Evolutionary conservation across 1,139 yeast species (phyloP), one percentile per base, ranked within the genome.

Genomic region (Debaryomyces fabryi): DNA sequence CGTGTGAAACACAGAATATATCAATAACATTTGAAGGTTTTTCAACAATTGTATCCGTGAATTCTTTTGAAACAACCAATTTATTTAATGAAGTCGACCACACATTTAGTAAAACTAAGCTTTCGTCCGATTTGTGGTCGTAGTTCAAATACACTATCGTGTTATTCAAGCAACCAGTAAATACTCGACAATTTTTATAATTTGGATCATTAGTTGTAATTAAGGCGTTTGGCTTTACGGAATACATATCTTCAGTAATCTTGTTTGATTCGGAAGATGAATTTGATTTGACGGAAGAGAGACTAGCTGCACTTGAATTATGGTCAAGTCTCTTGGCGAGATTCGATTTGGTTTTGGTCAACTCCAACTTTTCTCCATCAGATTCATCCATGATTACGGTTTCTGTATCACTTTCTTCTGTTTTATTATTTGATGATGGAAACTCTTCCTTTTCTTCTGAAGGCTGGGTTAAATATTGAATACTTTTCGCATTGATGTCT

Each of bases 361-460:
- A n/a, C 15, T 35, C 38, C 23, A 24, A 7, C 15, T 32, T 25
- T 6, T 45, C 46, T 10, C 54, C 58, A 30, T 54, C 56, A 10
- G 46, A 50, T 2, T 58, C 64, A 39, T 65, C 69, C 29, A 58
- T 55, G 1, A 59, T 50, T 1, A 67, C 62, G 0, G 71, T 67
- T 42, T 63, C 67, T 3, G 62, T 48, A 49, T 66, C 71, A 52
- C 69, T 65, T 39, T 61, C 66, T 12, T 49, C 41, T 15, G 29
- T 46, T 18, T 30, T 33, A 32, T 35, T 39, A 33, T 23, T 40
- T 33, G 35, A n/a, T 6, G 40, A 13, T 44, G 45, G 35, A 47
- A 42, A 24, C 23, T 35, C 42, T 48, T 46, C 39, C 42, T 39
- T 16, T 46, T 42, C 27, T 51, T 46, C 33, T 38, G 47, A 9